Percentiles rank a stretch among this genome's conserved stretches.
These are phyloP conservation scores for Paspalum notatum DNA, from an alignment of 176 grass and related monocot species.

Conservation along the genomic window DNA sequence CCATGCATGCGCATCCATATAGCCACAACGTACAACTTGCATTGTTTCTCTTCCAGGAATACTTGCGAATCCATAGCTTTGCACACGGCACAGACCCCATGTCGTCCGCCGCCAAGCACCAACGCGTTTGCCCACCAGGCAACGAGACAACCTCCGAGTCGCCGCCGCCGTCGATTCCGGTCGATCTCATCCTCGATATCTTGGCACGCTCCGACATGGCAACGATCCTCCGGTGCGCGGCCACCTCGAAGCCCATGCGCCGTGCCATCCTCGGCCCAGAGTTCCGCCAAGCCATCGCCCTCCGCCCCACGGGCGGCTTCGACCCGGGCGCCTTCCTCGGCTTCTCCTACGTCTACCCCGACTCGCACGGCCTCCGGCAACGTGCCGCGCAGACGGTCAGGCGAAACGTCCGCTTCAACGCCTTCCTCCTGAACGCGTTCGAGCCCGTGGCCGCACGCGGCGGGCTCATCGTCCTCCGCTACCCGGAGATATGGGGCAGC, in stretches of 20 bases:
- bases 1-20: no score
- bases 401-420: background rate
- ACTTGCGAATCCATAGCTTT: no score
- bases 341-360: background rate
- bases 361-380: no score
- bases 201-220: background rate
- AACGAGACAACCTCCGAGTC: background rate
- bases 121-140: background rate
- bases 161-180: background rate
- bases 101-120: background rate
- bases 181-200: slow-evolving; percentile 30
- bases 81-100: background rate
- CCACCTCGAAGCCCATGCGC: slow-evolving; percentile 21
- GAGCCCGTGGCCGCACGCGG: background rate
- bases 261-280: background rate
- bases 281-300: background rate
- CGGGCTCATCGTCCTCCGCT: background rate
- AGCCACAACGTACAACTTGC: no score
- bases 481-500: no score
- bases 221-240: slow-evolving; percentile 18
- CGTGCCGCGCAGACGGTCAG: background rate
- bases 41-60: no score
- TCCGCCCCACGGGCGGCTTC: slow-evolving; percentile 6
- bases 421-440: background rate
- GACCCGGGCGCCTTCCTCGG: slow-evolving; percentile 6